Base-by-base conservation (phyloP, 1,139 yeast genomes). In the Zygosaccharomyces sapae region DNA sequence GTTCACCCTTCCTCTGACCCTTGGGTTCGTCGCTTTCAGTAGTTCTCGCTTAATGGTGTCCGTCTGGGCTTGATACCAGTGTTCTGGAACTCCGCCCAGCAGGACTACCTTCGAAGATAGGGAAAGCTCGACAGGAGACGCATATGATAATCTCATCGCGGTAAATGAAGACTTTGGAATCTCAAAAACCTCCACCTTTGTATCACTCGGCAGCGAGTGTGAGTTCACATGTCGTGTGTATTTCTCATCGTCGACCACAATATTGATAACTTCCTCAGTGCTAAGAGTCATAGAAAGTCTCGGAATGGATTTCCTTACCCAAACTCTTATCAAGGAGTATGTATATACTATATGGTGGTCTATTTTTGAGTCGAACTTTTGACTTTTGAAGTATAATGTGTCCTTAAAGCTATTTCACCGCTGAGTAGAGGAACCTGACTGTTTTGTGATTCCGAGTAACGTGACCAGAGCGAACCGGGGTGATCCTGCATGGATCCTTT, bases 31-130 rank as follows among this genome's bases (percentile, higher is more conserved):
- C 6, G 52, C 44, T 40, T 51, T 53, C 51, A 59, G 36, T 18
- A 63, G 35, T 4, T 49, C 41, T 38, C 44, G 53, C 43, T 56
- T 53, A 22, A 38, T 13, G 10, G 34, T 27, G 20, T 22, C 20
- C 40, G 56, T 61, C 43, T 66, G 72, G 47, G 68, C 72, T 22
- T 70, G 61, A 38, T 74, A 63, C 94, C 94, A 86, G 16, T 77
- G 69, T 18, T 69, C 66, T 0, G 96, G 95, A 1, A 83, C 65
- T 0, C 76, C 74, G 0, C 96, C 96, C 2, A 88, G 59, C 19
- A 86, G 68, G 1, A 77, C 61, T 5, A 77, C 73, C 41, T 74
- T 69, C 0, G 59, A 55, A 39, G 47, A 70, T 20, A 70, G 68
- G 34, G 81, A 72, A 5, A 86, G 63, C 41, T 77, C 76, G 5